These are phyloP conservation scores for Pythium pyrilobum DNA, from an alignment of 352 stramenopile genomes.

Conservation along the genomic window DNA sequence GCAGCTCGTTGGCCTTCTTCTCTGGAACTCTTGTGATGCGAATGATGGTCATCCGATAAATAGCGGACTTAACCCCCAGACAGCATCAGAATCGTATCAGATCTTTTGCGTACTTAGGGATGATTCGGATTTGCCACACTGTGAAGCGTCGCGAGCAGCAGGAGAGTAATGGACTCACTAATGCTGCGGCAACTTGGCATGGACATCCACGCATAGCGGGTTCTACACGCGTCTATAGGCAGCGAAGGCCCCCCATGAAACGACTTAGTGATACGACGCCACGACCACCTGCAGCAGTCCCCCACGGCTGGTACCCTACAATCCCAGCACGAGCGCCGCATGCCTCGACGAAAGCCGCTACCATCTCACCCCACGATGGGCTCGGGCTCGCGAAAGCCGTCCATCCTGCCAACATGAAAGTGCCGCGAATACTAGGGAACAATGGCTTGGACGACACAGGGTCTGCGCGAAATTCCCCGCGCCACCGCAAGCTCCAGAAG, in stretches of 20 bases:
- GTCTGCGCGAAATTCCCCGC: neutral
- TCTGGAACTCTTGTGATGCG: neutral
- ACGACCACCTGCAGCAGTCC: slow-evolving; percentile 3
- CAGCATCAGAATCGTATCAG: too few relatives aligned
- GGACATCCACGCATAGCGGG: too few relatives aligned
- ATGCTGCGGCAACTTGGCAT: too few relatives aligned
- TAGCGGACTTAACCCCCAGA: too few relatives aligned
- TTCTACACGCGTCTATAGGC: too few relatives aligned
- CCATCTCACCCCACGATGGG: neutral
- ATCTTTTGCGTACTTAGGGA: too few relatives aligned
- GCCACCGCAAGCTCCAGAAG: slow-evolving; percentile 13
- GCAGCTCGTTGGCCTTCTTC: neutral
- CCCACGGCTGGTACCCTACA: slow-evolving; percentile 33
- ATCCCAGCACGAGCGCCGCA: neutral
- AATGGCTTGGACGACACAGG: neutral
- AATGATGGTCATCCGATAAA: neutral
- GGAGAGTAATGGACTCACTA: too few relatives aligned
- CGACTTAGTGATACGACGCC: neutral
- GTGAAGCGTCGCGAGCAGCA: too few relatives aligned
- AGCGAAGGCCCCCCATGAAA: neutral
- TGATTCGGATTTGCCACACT: too few relatives aligned
- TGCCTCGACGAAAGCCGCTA: neutral
- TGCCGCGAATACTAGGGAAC: neutral
- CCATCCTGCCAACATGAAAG: slow-evolving; percentile 6
- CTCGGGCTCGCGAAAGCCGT: slow-evolving; percentile 14